Evolutionary conservation across 2,329 filamentous ascomycete genomes (phyloP).

Genomic region (Beauveria brongniartii): DNA sequence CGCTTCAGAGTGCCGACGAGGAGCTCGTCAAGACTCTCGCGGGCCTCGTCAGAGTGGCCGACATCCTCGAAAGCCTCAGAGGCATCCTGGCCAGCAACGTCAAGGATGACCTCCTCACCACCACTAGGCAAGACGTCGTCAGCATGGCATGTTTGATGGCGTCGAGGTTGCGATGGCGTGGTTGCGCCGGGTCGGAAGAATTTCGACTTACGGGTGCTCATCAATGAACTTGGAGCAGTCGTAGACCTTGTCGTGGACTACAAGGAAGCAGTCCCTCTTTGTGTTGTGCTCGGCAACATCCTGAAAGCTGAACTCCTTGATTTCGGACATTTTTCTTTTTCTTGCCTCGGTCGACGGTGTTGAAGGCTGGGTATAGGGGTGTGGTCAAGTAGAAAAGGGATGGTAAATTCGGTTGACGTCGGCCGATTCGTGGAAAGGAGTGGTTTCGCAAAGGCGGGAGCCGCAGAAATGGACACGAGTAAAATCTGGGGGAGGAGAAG

Average conservation of each 20-base stretch:
- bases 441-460: neutral
- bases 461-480: neutral
- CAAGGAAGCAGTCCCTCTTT: slow-evolving; percentile 89
- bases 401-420: neutral
- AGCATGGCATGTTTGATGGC: neutral
- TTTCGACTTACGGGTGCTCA: slow-evolving; percentile 76
- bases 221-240: slow-evolving; percentile 82
- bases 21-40: slow-evolving; percentile 79
- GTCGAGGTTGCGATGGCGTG: neutral
- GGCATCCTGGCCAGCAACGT: slow-evolving; percentile 90
- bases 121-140: slow-evolving; percentile 49
- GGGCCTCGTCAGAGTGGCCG: slow-evolving; percentile 96
- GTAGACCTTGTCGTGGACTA: slow-evolving; percentile 97
- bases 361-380: neutral
- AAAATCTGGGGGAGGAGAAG: neutral
- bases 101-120: slow-evolving; percentile 95
- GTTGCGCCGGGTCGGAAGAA: neutral
- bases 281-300: slow-evolving; percentile 79
- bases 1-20: slow-evolving; percentile 73
- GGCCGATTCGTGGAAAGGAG: neutral
- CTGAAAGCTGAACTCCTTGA: slow-evolving; percentile 59
- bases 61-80: slow-evolving; percentile 99
- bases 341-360: neutral
- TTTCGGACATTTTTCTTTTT: slow-evolving; percentile 23
- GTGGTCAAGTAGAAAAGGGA: neutral